Percentiles rank a stretch among this genome's conserved stretches.
These are phyloP conservation scores for Fagus sylvatica DNA, from an alignment of 306 rosid genomes.

Conservation along the genomic window DNA sequence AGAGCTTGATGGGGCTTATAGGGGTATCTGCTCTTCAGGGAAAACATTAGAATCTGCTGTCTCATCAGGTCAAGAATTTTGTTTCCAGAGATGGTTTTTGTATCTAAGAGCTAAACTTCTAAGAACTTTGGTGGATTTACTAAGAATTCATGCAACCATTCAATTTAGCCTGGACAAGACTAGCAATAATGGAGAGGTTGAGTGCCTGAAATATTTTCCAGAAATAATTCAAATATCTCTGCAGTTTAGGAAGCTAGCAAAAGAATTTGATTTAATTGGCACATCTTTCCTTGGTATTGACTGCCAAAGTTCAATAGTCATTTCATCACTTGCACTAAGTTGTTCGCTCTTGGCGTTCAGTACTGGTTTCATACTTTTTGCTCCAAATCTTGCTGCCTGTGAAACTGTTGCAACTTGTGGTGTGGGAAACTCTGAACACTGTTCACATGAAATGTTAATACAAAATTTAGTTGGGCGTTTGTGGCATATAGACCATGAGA, in stretches of 20 bases:
- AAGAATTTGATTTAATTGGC: slow-evolving; percentile 48
- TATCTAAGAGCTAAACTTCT: slow-evolving; percentile 49
- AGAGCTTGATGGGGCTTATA: slow-evolving; percentile 43
- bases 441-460: slow-evolving; percentile 24
- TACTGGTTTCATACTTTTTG: slow-evolving; percentile 42
- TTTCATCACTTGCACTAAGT: slow-evolving; percentile 49
- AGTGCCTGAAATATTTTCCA: slow-evolving; percentile 21
- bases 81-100: slow-evolving; percentile 70
- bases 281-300: slow-evolving; percentile 59
- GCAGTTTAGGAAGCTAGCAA: slow-evolving; percentile 40
- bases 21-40: slow-evolving; percentile 45
- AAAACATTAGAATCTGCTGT: slow-evolving; percentile 42
- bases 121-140: slow-evolving; percentile 35
- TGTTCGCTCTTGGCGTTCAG: slow-evolving; percentile 62
- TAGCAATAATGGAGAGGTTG: slow-evolving; percentile 10
- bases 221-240: slow-evolving; percentile 39
- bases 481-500: slow-evolving; percentile 44
- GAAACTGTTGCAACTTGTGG: slow-evolving; percentile 5
- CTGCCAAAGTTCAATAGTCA: slow-evolving; percentile 36
- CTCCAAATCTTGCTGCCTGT: slow-evolving; percentile 26
- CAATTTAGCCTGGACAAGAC: slow-evolving; percentile 11
- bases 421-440: slow-evolving; percentile 19
- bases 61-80: slow-evolving; percentile 35
- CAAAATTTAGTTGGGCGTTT: slow-evolving; percentile 47
- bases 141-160: slow-evolving; percentile 31